Base-by-base conservation (phyloP, 441 rosid genomes). In the Viola pubescens region DNA sequence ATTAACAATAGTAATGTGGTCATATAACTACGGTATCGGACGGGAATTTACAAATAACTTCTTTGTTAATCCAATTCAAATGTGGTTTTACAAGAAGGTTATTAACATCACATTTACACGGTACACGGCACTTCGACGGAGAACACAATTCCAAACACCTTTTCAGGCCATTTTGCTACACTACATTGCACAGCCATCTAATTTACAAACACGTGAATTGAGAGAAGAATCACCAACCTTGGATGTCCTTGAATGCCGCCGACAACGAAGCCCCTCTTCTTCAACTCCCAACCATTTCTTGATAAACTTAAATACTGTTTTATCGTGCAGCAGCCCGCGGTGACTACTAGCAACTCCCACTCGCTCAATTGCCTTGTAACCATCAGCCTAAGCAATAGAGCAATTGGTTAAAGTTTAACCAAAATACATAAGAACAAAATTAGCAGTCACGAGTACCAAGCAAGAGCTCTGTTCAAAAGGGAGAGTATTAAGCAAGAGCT, bases 221-320 rank as follows among this genome's bases (percentile, higher is more conserved):
- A 40, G 7, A 37, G 69, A 4, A 52, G 65, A 72, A 62, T 71
- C 76, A n/a, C 39, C 76, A 49, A 89, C 91, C 69, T 72, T 78
- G 0, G 63, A 77, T 57, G 78, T 75, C 74, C 47, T 84, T 9
- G 52, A 26, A 12, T 54, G 81, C 72, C 67, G 77, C n/a, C n/a
- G n/a, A 52, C 26, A 0, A 19, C 26, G 26, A 45, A 64, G 57
- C 61, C 39, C 69, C 66, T 74, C 63, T 64, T 73, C 53, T 81
- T 90, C 26, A 43, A 75, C 76, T 64, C 86, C 95, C 59, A 87
- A 58, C 97, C 97, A 90, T 58, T 70, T 82, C 52, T 74, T 75
- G 54, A 90, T 70, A 56, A 69, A 78, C 56, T 77, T 47, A 69
- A 82, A 82, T 41, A 82, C 88, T 4, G 67, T 74, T 52, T 75